Conservation (phyloP, 78 protist species). For the Protostelium mycophagum region DNA sequence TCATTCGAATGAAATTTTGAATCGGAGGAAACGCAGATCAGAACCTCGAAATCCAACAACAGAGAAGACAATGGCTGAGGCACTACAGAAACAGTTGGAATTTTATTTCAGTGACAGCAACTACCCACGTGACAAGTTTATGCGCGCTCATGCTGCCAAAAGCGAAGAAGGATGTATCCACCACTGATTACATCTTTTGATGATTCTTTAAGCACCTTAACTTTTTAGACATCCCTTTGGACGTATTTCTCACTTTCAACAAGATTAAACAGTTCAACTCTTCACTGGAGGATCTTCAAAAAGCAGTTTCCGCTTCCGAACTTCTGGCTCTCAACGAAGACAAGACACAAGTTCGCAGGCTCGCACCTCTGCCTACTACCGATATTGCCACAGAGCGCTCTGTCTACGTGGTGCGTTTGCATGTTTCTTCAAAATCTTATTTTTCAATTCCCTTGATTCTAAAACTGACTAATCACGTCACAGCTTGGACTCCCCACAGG, state of each 20-base stretch:
- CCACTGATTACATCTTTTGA: too few species aligned
- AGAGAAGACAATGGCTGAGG: not conserved
- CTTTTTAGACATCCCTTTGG: not conserved
- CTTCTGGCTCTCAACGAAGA: not conserved
- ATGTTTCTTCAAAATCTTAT: not conserved
- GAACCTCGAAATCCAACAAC: not conserved
- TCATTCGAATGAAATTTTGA: not conserved
- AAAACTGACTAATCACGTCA: not conserved
- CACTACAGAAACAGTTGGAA: constrained; percentile 37
- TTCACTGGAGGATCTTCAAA: not conserved
- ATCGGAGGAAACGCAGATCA: not conserved
- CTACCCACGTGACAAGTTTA: constrained; percentile 39
- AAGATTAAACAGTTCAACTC: not conserved
- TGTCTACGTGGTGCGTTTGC: not conserved
- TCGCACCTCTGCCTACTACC: not conserved
- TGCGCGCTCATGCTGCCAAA: constrained; percentile 31
- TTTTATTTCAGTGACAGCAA: constrained; percentile 59
- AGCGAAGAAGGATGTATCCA: constrained; percentile 31
- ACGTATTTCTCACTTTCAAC: not conserved
- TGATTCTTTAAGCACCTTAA: too few species aligned
- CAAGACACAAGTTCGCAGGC: not conserved
- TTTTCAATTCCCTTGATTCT: not conserved
- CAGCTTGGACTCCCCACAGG: not conserved
- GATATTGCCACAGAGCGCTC: not conserved
- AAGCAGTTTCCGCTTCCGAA: not conserved